A percentile compares a stretch with the other conserved stretches of the same genome.
These are phyloP conservation scores for Fusarium abutilonis DNA, from an alignment of 2,329 filamentous ascomycete species.

Conservation along the genomic window DNA sequence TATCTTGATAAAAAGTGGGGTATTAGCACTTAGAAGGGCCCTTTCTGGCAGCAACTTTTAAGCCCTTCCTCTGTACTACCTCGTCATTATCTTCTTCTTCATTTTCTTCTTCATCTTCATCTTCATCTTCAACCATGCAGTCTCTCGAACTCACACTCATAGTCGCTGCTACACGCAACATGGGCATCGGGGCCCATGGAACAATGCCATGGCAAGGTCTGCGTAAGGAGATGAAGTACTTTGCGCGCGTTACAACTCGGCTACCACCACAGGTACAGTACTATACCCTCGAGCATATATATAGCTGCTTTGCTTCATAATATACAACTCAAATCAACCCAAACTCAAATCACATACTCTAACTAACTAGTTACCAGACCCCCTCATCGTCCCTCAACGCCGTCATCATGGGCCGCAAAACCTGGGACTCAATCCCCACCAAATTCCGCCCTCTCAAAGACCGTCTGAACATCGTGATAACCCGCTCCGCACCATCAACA, in stretches of 20 bases:
- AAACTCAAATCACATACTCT: no score
- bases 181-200: conserved; percentile 87
- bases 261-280: conserved; percentile 55
- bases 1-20: no score
- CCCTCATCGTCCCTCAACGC: conserved; percentile 65
- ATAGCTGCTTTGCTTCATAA: neutral
- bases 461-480: conserved; percentile 84
- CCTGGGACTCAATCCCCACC: conserved; percentile 88
- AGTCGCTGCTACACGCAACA: conserved; percentile 87
- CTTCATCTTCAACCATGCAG: conserved; percentile 44
- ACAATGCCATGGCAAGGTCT: conserved; percentile 89
- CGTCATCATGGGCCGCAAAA: conserved; percentile 97
- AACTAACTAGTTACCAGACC: conserved; percentile 37
- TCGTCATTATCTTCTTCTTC: no score
- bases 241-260: conserved; percentile 86
- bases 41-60: no score
- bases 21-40: no score
- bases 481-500: conserved; percentile 57
- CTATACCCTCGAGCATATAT: neutral
- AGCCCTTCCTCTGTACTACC: no score
- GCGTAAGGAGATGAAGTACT: conserved; percentile 93
- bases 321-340: no score
- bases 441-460: conserved; percentile 82
- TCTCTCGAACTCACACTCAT: conserved; percentile 81
- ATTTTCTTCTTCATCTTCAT: neutral